Base-by-base conservation (phyloP, 306 rosid species). In the Alnus glutinosa region DNA sequence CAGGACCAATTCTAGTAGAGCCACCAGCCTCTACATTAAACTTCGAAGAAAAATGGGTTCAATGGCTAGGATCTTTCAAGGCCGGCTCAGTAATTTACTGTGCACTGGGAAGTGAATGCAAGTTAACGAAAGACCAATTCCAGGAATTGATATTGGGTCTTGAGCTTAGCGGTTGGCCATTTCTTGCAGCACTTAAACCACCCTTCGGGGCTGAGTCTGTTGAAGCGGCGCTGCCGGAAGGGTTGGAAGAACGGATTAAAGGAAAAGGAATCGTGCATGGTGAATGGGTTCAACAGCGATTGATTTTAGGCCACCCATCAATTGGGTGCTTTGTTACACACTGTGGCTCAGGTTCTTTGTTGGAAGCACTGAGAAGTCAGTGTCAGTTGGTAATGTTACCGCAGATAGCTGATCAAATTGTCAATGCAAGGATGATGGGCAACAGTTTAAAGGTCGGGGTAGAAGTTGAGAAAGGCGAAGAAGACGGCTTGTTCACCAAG, bases 11-110 rank as follows among this genome's bases (percentile, higher is more conserved):
- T 80, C 28, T 32, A 78, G 83, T 3, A 52, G 37, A 16, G 79
- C 46, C 36, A 68, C n/a, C 64, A 9, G 18, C 58, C 3, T 75
- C 63, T 44, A 5, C 19, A n/a, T 75, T 80, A 52, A 23, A 23
- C 28, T 23, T 23, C 28, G 79, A 80, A 6, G 63, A n/a, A 15
- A 75, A 75, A 75, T 68, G 76, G 77, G 48, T 2, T 54, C 2
- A 15, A 18, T 73, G 77, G 64, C 77, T 73, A 13, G 77, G 77
- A 15, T 4, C 16, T 12, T 54, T 54, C 11, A 36, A 73, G 64
- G 77, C 50, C 19, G 64, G 64, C 12, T 73, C 77, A 15, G 77
- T 54, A 6, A 52, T 73, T 51, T 73, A 52, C 14, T 73, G 77
- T 54, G 77, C 63, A 32, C 32, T 32, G 9, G 77, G 77, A 54